Evolutionary conservation across 1,139 yeast genomes (phyloP), one percentile per base, ranked within the genome.

Genomic region (Pichia sp.): DNA sequence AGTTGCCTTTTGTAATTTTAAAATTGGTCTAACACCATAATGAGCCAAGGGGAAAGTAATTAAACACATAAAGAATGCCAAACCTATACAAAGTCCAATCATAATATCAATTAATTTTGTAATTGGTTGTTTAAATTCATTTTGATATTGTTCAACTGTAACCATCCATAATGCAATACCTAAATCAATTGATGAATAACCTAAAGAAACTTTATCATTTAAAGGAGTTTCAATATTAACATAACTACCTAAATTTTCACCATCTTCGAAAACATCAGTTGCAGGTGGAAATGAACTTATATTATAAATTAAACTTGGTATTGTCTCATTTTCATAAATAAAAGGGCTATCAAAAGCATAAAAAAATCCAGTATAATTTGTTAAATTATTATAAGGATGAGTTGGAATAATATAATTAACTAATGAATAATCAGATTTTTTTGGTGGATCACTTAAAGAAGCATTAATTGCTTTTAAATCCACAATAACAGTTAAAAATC

Each of bases 21-120:
- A 76, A 44, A 92, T 85, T 0, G 98, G 97, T 49, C 85, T 66
- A 4, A 89, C 92, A 35, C 92, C 90, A 70, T 80, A 81, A 46
- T 87, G 87, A 0, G 96, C 90, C 47, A 87, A 65, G 2, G 95
- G 89, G 60, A 89, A 76, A 1, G 97, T 87, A 22, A 85, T 65
- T 2, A 87, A 53, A 52, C 87, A 75, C 68, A 89, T 79, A 51
- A 85, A 76, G 0, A 71, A 87, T 3, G 95, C 90, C 30, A 87
- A 78, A 1, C 89, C 96, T 35, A 87, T 67, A 24, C 86, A 87
- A 1, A 86, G 81, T 3, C 94, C 95, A 41, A 83, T 74, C 47
- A 87, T 81, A 43, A 87, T 83, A 51, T 78, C 78, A 4, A 83
- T 73, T 40, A 89, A 66, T 50, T 71, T 74, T 27, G 71, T 64